Evolutionary conservation across 371 early-diverging fungal genomes (phyloP).

Genomic region (Rhizopus microsporus): DNA sequence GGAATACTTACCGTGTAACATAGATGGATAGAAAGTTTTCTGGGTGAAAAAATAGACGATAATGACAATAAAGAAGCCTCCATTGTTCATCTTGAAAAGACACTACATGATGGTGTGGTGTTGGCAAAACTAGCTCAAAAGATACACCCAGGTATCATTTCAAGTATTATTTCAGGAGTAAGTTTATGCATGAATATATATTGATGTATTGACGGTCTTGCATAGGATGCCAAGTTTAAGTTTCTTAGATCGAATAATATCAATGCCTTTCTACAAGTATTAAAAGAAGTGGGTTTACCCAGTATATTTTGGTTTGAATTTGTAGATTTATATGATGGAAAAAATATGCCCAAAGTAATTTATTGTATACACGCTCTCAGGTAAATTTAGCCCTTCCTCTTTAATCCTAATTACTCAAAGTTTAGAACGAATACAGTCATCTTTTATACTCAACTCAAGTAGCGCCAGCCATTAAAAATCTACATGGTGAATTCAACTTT

Average conservation of each 20-base stretch:
- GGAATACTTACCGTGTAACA: conserved; percentile 4
- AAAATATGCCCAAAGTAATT: conserved; percentile 99
- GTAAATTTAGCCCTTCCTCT: conserved; percentile 31
- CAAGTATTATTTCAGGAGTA: conserved; percentile 64
- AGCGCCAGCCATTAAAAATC: conserved; percentile 90
- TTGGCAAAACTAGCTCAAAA: conserved; percentile 90
- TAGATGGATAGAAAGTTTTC: conserved; percentile 96
- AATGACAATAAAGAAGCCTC: conserved; percentile 34
- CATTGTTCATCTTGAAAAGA: conserved; percentile 84
- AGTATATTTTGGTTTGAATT: conserved; percentile 96
- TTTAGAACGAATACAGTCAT: conserved; percentile 62
- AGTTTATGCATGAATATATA: not conserved
- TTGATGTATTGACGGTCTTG: conserved; percentile 54
- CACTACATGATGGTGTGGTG: conserved; percentile 92
- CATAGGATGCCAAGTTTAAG: conserved; percentile 81
- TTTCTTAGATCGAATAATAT: conserved; percentile 99
- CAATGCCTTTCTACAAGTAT: conserved; percentile 89
- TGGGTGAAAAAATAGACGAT: conserved; percentile 75
- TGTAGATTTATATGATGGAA: conserved; percentile 98
- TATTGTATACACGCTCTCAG: conserved; percentile 99
- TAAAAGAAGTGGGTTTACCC: conserved; percentile 85
- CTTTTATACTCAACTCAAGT: conserved; percentile 82
- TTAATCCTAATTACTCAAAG: not conserved
- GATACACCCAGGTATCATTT: conserved; percentile 83
- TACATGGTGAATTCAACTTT: conserved; percentile 89